Evolutionary conservation across 148 eudicot genomes (phyloP), one percentile per base, ranked within the genome.

Genomic region (Rhododendron mucronatum): DNA sequence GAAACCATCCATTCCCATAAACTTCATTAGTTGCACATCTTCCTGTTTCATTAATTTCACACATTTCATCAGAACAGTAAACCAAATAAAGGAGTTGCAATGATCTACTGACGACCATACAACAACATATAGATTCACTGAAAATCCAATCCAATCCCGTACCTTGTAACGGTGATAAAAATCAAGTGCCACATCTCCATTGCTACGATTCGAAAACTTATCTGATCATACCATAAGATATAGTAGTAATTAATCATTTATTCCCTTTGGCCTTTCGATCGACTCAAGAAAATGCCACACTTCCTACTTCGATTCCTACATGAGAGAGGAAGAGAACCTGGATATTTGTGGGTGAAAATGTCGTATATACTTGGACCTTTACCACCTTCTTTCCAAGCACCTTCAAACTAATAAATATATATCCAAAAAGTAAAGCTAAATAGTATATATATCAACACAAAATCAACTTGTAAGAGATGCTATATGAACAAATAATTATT

Each of bases 161-260:
- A 88, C 90, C 90, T 88, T 83, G 51, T 83, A 83, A 41, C 80
- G 88, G 39, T 86, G 85, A 83, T 88, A 88, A 33, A 88, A 55
- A 33, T 85, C 90, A 41, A 47, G 45, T 1, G 86, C 90, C 21
- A 88, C 79, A 53, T 86, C 86, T 33, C 86, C 86, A 21, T 51
- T 83, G 28, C 86, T 88, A 3, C 33, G 15, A 33, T 86, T 82
- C 2, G 23, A 1, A 23, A 83, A 44, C 61, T 86, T 88, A 35
- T 35, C 90, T 83, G 86, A 71, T 69, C 21, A 80, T 7, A 7
- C 3, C 59, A 61, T 1, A 41, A 41, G 7, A 41, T 41, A 77
- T 9, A 26, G 21, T 84, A 47, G 11, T 9, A 41, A 47, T 47
- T 47, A 47, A 47, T 47, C 12, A 47, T 9, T 77, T 0, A 77